Evolutionary conservation across 257 asterid genomes (phyloP).

Genomic region (Jacaranda mimosifolia): DNA sequence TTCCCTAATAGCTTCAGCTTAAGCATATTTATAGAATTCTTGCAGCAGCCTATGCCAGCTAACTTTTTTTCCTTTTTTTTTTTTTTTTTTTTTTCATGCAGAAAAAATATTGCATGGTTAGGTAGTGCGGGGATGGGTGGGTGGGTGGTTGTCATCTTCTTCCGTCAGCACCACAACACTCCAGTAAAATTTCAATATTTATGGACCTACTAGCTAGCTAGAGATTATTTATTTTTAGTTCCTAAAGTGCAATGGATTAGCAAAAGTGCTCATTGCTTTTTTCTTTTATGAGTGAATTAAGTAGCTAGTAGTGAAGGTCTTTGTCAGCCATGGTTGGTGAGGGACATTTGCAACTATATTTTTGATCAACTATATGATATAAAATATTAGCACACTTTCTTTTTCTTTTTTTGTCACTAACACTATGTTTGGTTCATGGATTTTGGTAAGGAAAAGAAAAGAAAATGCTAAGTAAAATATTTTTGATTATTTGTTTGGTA

Average conservation of each 20-base stretch:
- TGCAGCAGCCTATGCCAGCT: neutral
- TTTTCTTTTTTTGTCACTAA: neutral
- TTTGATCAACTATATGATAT: neutral
- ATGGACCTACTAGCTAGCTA: constrained; percentile 14
- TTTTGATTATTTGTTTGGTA: too few species aligned
- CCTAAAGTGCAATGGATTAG: neutral
- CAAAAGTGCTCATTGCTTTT: neutral
- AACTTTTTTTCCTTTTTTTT: neutral
- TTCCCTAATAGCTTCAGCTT: constrained; percentile 9
- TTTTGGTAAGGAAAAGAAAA: too few species aligned
- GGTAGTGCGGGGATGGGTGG: constrained; percentile 17
- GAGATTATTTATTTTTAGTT: neutral
- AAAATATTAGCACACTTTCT: neutral
- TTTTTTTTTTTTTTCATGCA: neutral
- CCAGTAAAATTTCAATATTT: neutral
- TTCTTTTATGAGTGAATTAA: too few species aligned
- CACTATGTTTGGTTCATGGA: too few species aligned
- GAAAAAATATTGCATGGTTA: constrained; percentile 19
- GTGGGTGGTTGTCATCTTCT: constrained; percentile 31
- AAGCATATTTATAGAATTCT: constrained; percentile 37
- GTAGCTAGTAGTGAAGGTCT: neutral
- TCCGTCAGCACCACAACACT: constrained; percentile 20
- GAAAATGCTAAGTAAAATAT: too few species aligned
- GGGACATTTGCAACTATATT: neutral
- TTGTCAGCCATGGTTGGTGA: neutral